These are phyloP conservation scores for Oenanthe javanica DNA, from an alignment of 140 eudicot genomes.

Conservation along the genomic window DNA sequence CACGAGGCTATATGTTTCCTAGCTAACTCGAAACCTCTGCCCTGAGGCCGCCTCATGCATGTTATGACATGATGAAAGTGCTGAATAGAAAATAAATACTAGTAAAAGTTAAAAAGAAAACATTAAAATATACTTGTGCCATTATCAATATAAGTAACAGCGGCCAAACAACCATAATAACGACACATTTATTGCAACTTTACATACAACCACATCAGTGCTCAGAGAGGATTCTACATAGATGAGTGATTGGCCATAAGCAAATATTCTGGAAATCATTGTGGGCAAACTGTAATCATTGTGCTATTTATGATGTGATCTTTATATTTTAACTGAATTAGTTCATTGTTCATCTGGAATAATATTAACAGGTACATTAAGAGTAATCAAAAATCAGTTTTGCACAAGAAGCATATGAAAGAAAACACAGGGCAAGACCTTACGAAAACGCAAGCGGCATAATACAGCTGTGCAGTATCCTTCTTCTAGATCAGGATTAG, in stretches of 20 bases:
- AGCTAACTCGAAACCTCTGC: conserved; percentile 88
- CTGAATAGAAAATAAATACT: conserved; percentile 34
- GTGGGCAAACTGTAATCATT: neutral
- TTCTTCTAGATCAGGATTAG: conserved; percentile 79
- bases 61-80: conserved; percentile 73
- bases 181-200: neutral
- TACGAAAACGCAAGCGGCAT: conserved; percentile 99
- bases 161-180: neutral
- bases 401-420: conserved; percentile 10
- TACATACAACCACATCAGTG: neutral
- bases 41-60: conserved; percentile 82
- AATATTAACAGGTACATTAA: neutral
- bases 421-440: conserved; percentile 87
- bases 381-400: conserved; percentile 1
- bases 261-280: neutral
- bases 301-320: neutral
- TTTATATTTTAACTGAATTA: neutral
- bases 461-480: conserved; percentile 83
- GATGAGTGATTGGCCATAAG: neutral
- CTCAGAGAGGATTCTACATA: neutral
- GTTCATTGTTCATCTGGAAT: neutral
- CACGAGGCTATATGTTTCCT: conserved; percentile 73
- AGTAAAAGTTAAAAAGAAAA: conserved; percentile 19
- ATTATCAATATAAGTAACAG: neutral
- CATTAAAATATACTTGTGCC: neutral